Evolutionary conservation across 225 moss, liverwort and hornwort species (phyloP).

Genomic region (Marchantia polymorpha): DNA sequence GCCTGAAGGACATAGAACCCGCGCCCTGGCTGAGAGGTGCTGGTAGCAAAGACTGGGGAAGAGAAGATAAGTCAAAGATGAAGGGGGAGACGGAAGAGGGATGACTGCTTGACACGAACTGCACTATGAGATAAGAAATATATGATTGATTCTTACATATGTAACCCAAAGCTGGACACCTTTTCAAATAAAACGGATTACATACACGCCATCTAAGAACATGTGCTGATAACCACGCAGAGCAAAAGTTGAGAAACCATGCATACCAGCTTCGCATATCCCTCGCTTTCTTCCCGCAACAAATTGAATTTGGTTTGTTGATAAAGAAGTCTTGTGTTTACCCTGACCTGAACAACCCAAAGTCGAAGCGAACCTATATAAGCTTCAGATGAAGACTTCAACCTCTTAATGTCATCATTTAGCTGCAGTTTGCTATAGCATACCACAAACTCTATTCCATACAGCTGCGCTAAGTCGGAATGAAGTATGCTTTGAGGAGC

Average conservation of each 20-base stretch:
- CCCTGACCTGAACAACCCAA: constrained; percentile 68
- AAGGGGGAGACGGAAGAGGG: too few species aligned
- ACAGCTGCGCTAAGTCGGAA: neutral
- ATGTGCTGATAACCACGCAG: too few species aligned
- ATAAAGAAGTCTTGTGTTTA: constrained; percentile 90
- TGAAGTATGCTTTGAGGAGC: neutral
- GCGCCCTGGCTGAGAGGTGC: too few species aligned
- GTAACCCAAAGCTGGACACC: too few species aligned
- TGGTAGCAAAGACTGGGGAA: too few species aligned
- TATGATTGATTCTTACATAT: too few species aligned
- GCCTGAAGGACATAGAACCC: too few species aligned
- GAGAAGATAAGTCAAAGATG: too few species aligned
- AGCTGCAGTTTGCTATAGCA: neutral
- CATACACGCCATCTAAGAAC: too few species aligned
- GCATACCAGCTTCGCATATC: constrained; percentile 93
- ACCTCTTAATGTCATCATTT: neutral
- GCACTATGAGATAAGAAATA: too few species aligned
- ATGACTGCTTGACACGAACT: too few species aligned
- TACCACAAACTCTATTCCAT: neutral
- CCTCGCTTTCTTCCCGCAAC: constrained; percentile 97
- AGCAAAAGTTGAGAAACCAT: neutral
- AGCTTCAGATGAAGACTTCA: neutral
- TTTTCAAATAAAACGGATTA: too few species aligned
- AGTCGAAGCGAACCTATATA: neutral
- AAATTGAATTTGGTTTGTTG: constrained; percentile 99